phyloP scores from a whole-genome alignment of 2,329 filamentous ascomycete species.

The Colletotrichum ledebouriae region DNA sequence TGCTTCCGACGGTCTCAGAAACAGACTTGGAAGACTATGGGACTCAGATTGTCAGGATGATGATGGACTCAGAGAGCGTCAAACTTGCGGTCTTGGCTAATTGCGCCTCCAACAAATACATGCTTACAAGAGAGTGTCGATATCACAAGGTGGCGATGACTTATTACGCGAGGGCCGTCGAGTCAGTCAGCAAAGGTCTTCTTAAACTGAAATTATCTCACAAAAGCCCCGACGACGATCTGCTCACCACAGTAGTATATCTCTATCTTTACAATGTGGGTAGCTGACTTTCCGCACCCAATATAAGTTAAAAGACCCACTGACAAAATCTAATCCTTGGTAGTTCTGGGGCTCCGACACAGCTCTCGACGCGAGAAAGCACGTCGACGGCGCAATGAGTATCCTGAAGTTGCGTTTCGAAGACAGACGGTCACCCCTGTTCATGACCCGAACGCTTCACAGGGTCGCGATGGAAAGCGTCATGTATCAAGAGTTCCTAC shows the following conservation, averaged over 20 bases:
- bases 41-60: not conserved
- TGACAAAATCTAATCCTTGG: not conserved
- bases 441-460: constrained; percentile 8
- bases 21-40: constrained; percentile 10
- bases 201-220: not conserved
- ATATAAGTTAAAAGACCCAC: not conserved
- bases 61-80: constrained; percentile 10
- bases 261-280: constrained; percentile 20
- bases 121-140: constrained; percentile 1
- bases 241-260: constrained; percentile 7
- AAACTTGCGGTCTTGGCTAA: constrained; percentile 12
- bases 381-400: constrained; percentile 13
- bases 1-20: not conserved
- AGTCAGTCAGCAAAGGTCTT: not conserved
- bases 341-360: constrained; percentile 18
- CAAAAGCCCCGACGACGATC: not conserved
- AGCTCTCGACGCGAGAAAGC: constrained; percentile 1
- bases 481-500: constrained; percentile 7
- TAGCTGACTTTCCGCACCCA: too few species aligned
- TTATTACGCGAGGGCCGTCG: constrained; percentile 15
- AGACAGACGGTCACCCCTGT: not conserved
- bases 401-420: not conserved
- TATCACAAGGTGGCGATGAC: constrained; percentile 9
- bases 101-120: constrained; percentile 11
- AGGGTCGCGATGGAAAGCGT: constrained; percentile 7